Evolutionary conservation across 306 rosid genomes (phyloP).

Genomic region (Parietaria judaica): DNA sequence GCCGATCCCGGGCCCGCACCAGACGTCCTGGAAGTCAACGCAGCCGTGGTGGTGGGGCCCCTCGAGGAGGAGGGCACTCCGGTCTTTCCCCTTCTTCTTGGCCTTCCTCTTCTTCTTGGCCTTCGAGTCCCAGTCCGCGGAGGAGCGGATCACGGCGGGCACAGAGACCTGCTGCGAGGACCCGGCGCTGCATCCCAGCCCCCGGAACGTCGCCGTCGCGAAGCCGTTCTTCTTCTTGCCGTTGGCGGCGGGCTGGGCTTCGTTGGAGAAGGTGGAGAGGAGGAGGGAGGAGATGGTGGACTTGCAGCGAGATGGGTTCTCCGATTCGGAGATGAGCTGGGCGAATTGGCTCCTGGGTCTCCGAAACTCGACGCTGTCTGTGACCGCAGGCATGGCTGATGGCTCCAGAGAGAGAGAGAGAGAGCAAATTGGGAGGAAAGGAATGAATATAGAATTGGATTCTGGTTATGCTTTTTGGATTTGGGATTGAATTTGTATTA

Average conservation of each 20-base stretch:
- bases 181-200: conserved; percentile 74
- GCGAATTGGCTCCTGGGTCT: conserved; percentile 53
- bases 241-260: conserved; percentile 32
- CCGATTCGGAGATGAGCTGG: conserved; percentile 49
- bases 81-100: conserved; percentile 20
- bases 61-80: conserved; percentile 26
- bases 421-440: conserved; percentile 2
- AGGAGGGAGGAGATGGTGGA: conserved; percentile 77
- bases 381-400: not conserved
- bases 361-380: conserved; percentile 52
- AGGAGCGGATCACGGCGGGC: conserved; percentile 66
- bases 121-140: conserved; percentile 74
- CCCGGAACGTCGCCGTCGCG: conserved; percentile 53
- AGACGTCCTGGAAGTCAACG: conserved; percentile 79
- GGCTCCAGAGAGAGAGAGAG: not conserved
- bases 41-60: conserved; percentile 34
- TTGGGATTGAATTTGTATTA: not conserved
- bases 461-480: conserved; percentile 17
- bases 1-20: conserved; percentile 98
- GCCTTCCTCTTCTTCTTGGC: conserved; percentile 55
- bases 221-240: conserved; percentile 56
- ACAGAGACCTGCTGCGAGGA: conserved; percentile 81
- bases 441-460: not conserved
- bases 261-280: conserved; percentile 47
- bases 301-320: conserved; percentile 47